Conservation (phyloP, 257 asterid species). For the Thymus quinquecostatus region DNA sequence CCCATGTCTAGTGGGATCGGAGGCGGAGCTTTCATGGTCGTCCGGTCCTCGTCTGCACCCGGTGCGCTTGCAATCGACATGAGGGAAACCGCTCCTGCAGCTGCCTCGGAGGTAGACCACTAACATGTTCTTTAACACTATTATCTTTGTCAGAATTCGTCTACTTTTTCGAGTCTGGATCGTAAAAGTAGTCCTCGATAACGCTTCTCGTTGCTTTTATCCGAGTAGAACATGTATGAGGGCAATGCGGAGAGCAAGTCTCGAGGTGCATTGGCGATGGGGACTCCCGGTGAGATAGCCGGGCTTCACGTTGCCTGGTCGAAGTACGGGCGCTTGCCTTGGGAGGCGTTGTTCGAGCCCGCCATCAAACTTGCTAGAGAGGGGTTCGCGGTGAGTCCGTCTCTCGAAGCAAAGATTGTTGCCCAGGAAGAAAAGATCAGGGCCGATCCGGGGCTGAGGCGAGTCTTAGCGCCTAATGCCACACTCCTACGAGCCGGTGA, state of each 20-base stretch:
- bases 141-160: not conserved
- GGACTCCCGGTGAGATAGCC: constrained; percentile 91
- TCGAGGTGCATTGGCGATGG: constrained; percentile 74
- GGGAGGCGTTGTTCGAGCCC: constrained; percentile 70
- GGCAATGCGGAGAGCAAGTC: constrained; percentile 47
- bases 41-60: constrained; percentile 51
- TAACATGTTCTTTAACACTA: not conserved
- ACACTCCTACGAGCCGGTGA: constrained; percentile 59
- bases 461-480: constrained; percentile 72
- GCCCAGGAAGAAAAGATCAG: constrained; percentile 30
- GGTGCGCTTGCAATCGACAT: constrained; percentile 61
- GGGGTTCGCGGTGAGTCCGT: constrained; percentile 70
- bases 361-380: constrained; percentile 75
- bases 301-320: constrained; percentile 87
- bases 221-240: constrained; percentile 73
- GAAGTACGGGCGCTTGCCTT: constrained; percentile 71
- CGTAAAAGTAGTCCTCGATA: no score
- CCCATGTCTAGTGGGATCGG: constrained; percentile 81
- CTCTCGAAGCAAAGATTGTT: constrained; percentile 47
- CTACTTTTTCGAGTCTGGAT: no score
- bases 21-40: constrained; percentile 88
- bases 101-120: constrained; percentile 55
- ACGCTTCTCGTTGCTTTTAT: not conserved
- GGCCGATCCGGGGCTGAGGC: constrained; percentile 64
- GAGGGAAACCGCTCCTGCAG: constrained; percentile 90